These are phyloP conservation scores for Hypoxylon sp. DNA, from an alignment of 2,329 filamentous ascomycete species.

Conservation along the genomic window DNA sequence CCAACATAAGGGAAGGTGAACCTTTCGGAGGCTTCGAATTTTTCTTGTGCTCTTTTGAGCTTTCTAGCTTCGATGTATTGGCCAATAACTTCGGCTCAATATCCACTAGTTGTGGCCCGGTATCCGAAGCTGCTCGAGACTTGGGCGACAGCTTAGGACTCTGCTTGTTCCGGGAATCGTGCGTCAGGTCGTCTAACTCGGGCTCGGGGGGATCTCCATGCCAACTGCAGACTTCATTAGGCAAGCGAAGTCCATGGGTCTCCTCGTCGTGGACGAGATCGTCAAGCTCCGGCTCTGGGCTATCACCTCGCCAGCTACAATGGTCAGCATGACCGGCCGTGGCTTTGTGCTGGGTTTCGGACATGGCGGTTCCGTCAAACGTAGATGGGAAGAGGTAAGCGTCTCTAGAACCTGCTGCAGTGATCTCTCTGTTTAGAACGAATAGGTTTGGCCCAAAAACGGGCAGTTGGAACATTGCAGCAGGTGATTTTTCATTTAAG, in stretches of 20 bases:
- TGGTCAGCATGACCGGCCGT: slow-evolving; percentile 29
- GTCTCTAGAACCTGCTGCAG: slow-evolving; percentile 9
- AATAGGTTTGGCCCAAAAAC: slow-evolving; percentile 22
- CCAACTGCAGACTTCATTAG: slow-evolving; percentile 48
- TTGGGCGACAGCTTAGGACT: slow-evolving; percentile 28
- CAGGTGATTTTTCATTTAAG: slow-evolving; percentile 32
- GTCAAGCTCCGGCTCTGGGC: slow-evolving; percentile 38
- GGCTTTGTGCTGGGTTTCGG: slow-evolving; percentile 23
- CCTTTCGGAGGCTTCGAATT: background rate
- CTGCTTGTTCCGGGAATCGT: slow-evolving; percentile 23
- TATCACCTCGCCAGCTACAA: slow-evolving; percentile 40
- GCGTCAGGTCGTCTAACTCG: slow-evolving; percentile 50
- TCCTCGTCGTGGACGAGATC: slow-evolving; percentile 30
- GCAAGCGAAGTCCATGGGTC: background rate
- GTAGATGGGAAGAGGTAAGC: slow-evolving; percentile 6
- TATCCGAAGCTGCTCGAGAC: slow-evolving; percentile 18
- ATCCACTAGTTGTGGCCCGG: slow-evolving; percentile 1
- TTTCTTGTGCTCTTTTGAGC: background rate
- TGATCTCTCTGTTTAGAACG: slow-evolving; percentile 12
- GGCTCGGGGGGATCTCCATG: slow-evolving; percentile 48
- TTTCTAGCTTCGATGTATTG: slow-evolving; percentile 2
- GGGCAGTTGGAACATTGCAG: slow-evolving; percentile 30
- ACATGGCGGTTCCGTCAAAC: slow-evolving; percentile 38
- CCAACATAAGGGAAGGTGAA: slow-evolving; percentile 7
- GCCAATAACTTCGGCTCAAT: slow-evolving; percentile 9